Evolutionary conservation across 768 basidiomycete species (phyloP), one percentile per base, ranked within the genome.

Genomic region (Lanmaoa pseudosensibilis): DNA sequence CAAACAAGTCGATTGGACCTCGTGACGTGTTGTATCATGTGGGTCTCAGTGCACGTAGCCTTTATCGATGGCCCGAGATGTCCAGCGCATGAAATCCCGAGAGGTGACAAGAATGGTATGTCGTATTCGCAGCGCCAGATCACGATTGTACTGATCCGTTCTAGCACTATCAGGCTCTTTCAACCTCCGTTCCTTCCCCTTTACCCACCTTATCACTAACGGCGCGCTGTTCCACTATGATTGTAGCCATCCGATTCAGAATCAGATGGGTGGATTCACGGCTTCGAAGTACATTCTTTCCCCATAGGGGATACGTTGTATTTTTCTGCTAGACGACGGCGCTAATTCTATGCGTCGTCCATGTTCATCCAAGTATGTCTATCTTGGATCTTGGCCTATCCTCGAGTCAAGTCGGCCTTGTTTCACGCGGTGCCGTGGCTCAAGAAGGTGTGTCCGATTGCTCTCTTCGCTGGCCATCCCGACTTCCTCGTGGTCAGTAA

Each of bases 231-330:
- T 19, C 47, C 27, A 30, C 6, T 30, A 19, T 4, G 52, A 27
- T 30, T 2, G 23, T 33, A 49, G 50, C 50, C 47, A 46, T 58
- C 54, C 18, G 9, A 21, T 63, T 54, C 43, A 30, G 60, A 62
- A 57, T 40, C 34, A 13, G 37, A 30, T 10, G 16, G 2, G 12
- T 32, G 41, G 60, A 61, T 63, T 38, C 60, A 38, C 51, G 3
- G 40, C 46, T 54, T 60, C 58, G 40, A 5, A 11, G 33, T 15
- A 33, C 36, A 21, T 38, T 25, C 37, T 18, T 30, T 30, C 34
- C 43, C 8, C 56, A 34, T 13, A 8, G 10, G 16, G 49, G 12
- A 23, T 38, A n/a, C 48, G 9, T 53, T 27, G 36, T 55, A 44
- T 60, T 48, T 23, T 38, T 32, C 7, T 40, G n/a, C 9, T 8